Base-by-base conservation (phyloP, 192 early-diverging fungal species). In the Nowakowskiella sp. region DNA sequence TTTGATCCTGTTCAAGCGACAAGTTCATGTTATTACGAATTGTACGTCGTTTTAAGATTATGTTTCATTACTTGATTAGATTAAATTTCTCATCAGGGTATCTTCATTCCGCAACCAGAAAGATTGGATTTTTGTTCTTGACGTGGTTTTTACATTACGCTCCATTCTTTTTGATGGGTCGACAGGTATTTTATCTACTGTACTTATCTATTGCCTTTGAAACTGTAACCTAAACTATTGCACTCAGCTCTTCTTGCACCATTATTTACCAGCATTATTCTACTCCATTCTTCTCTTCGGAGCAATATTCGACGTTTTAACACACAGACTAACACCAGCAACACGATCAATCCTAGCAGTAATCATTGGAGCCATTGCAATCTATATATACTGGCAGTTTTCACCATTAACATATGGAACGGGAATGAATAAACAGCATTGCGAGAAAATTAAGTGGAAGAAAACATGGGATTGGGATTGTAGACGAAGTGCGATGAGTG, bases 231-330 rank as follows among this genome's bases (percentile, higher is more conserved):
- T 32, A 19, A 10, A 8, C 31, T 3, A 3, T 13, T 56, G 23
- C 4, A 22, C 24, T 2, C 32, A 72, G 66, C 71, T 90, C 31
- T 93, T 97, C 66, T 65, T 92, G 31, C 92, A 95, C 61, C 92
- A 97, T 58, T 97, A 95, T 61, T 76, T 93, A n/a, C 92, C 94
- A 3, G 84, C 92, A 6, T 73, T 94, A 7, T 94, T 91, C 70
- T 87, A 94, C 64, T 77, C 82, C 23, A 76, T 94, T 48, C 71
- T 96, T 28, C 67, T 80, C 2, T 46, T 91, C 27, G 83, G 81
- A 22, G 74, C 74, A 9, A 55, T 81, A 1, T 77, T 90, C 57
- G 91, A 98, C 64, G 60, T 90, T 42, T 55, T 80, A 23, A 84
- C 87, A 3, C 68, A 68, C 43, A 80, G 83, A 16, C 51, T 86